phyloP scores from a whole-genome alignment of 352 stramenopile genomes.

The Peronospora destructor region DNA sequence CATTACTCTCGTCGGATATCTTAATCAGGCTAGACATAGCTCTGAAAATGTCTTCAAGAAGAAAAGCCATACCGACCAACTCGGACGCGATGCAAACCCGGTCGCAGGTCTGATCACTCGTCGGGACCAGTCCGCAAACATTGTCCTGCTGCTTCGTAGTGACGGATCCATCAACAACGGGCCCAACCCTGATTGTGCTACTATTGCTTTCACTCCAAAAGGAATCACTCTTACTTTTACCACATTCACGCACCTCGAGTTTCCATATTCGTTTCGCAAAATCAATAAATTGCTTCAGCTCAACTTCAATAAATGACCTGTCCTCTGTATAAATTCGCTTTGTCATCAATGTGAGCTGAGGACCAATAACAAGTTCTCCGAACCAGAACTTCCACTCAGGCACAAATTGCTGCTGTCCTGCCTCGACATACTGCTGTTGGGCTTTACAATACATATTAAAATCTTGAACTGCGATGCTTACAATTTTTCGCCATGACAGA shows the following conservation, averaged over 20 bases:
- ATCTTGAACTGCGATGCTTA: constrained; percentile 35
- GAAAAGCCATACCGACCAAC: constrained; percentile 42
- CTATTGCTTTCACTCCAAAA: constrained; percentile 17
- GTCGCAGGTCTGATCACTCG: background rate
- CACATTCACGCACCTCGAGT: background rate
- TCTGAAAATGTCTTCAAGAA: constrained; percentile 41
- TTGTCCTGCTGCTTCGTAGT: constrained; percentile 6
- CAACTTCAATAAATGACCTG: constrained; percentile 1
- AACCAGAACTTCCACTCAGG: constrained; percentile 57
- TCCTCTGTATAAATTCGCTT: constrained; percentile 3
- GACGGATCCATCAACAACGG: constrained; percentile 4
- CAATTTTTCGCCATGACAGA: constrained; percentile 40
- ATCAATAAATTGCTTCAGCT: constrained; percentile 29
- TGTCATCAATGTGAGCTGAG: constrained; percentile 21
- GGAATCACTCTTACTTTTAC: constrained; percentile 2
- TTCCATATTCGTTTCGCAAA: constrained; percentile 25
- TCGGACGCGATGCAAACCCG: constrained; percentile 18
- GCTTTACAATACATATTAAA: constrained; percentile 40
- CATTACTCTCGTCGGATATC: constrained; percentile 13
- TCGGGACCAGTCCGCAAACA: background rate
- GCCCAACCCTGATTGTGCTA: constrained; percentile 12
- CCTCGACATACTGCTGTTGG: constrained; percentile 15
- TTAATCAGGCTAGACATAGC: constrained; percentile 32
- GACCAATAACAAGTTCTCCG: constrained; percentile 36
- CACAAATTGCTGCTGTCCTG: constrained; percentile 25